Conservation (phyloP, 306 rosid genomes). For the Cucurbita moschata region DNA sequence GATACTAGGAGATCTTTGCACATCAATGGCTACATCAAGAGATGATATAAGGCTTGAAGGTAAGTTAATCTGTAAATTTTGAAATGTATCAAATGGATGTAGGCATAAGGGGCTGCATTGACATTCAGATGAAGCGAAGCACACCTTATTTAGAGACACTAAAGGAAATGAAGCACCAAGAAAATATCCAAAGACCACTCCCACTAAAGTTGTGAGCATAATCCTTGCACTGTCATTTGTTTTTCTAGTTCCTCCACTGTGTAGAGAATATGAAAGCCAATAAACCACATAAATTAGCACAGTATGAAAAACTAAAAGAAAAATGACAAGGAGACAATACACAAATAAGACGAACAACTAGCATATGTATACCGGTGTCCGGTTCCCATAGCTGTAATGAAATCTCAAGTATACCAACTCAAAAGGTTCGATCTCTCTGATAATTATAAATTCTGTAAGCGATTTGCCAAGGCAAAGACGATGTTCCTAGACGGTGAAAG, state of each 20-base stretch:
- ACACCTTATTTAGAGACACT: slow-evolving; percentile 50
- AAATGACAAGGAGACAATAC: neutral
- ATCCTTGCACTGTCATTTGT: slow-evolving; percentile 48
- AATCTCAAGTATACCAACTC: slow-evolving; percentile 22
- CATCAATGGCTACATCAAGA: slow-evolving; percentile 51
- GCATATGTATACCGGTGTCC: slow-evolving; percentile 15
- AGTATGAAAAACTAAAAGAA: neutral
- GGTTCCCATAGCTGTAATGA: slow-evolving; percentile 16
- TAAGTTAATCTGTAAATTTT: slow-evolving; percentile 60
- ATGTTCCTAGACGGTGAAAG: slow-evolving; percentile 15
- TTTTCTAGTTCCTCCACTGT: slow-evolving; percentile 38
- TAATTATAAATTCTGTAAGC: slow-evolving; percentile 15
- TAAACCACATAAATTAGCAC: slow-evolving; percentile 5
- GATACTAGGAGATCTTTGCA: slow-evolving; percentile 31
- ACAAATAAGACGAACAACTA: neutral
- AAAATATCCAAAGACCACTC: slow-evolving; percentile 63
- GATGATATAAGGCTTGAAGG: slow-evolving; percentile 53
- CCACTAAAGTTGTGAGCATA: slow-evolving; percentile 42
- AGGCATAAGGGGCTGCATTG: neutral
- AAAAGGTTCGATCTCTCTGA: slow-evolving; percentile 15
- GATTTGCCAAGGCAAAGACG: slow-evolving; percentile 16
- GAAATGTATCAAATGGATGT: slow-evolving; percentile 16
- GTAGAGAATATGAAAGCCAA: slow-evolving; percentile 10
- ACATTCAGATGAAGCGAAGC: neutral
- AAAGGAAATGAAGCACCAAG: slow-evolving; percentile 65